Conservation (phyloP, 1,139 yeast species). For the Candida anutae region DNA sequence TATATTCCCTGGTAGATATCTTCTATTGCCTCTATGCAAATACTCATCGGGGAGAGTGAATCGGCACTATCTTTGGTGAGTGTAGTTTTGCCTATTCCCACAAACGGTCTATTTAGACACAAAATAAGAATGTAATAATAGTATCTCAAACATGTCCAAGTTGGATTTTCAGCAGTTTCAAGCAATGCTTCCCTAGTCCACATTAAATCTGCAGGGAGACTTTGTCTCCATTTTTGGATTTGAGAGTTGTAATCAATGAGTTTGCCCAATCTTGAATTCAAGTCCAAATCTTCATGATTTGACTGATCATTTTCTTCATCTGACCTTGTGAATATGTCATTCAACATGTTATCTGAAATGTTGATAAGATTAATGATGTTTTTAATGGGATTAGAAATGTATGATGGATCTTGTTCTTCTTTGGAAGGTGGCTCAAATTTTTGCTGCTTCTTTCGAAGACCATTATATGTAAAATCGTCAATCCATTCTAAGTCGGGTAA, state of each 20-base stretch:
- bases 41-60: conserved; percentile 10
- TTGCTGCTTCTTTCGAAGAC: conserved; percentile 8
- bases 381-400: conserved; percentile 42
- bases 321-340: conserved; percentile 40
- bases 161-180: conserved; percentile 41
- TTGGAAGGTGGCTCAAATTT: conserved; percentile 5
- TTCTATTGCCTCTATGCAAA: conserved; percentile 35
- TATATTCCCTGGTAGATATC: conserved; percentile 33
- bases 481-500: conserved; percentile 54
- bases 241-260: conserved; percentile 38
- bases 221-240: conserved; percentile 43
- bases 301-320: conserved; percentile 12
- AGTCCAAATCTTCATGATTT: conserved; percentile 20
- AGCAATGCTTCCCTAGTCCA: conserved; percentile 41
- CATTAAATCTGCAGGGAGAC: conserved; percentile 39
- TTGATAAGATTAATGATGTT: conserved; percentile 42
- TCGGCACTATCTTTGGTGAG: conserved; percentile 3
- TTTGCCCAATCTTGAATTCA: conserved; percentile 30
- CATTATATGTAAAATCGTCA: conserved; percentile 36
- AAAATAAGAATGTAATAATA: conserved; percentile 50
- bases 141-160: conserved; percentile 45
- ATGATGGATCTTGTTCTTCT: conserved; percentile 13
- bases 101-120: conserved; percentile 54
- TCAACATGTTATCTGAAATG: conserved; percentile 47
- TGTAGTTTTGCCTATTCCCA: conserved; percentile 18